Conservation (phyloP, 768 basidiomycete genomes). For the Royoungia palumana region DNA sequence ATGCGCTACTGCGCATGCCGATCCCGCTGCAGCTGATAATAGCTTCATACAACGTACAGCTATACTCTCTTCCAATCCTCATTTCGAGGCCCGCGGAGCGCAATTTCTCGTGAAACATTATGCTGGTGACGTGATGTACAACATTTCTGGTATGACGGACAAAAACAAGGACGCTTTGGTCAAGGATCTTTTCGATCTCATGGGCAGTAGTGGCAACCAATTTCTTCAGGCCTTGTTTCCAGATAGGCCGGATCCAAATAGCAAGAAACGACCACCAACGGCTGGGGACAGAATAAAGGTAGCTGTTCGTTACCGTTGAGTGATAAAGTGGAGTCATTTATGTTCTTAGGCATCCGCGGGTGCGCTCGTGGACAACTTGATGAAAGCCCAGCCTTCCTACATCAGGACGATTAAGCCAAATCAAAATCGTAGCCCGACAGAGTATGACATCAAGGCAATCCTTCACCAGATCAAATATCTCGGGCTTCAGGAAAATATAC, state of each 20-base stretch:
- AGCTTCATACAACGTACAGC: slow-evolving; percentile 93
- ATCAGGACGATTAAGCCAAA: slow-evolving; percentile 99
- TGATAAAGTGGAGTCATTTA: neutral
- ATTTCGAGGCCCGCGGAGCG: slow-evolving; percentile 91
- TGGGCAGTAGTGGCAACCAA: slow-evolving; percentile 72
- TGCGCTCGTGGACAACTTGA: slow-evolving; percentile 94
- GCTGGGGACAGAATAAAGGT: slow-evolving; percentile 98
- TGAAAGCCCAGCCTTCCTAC: slow-evolving; percentile 96
- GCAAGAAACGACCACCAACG: slow-evolving; percentile 97
- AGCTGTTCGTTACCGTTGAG: slow-evolving; percentile 3
- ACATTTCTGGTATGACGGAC: slow-evolving; percentile 96
- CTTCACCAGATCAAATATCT: slow-evolving; percentile 99
- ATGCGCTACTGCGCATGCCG: slow-evolving; percentile 98
- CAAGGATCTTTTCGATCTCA: slow-evolving; percentile 90
- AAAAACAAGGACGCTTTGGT: slow-evolving; percentile 98
- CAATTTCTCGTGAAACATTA: slow-evolving; percentile 97
- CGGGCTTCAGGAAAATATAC: slow-evolving; percentile 96
- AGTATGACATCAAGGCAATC: slow-evolving; percentile 94
- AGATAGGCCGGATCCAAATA: slow-evolving; percentile 91
- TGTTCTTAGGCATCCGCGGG: slow-evolving; percentile 74
- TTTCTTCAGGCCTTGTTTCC: slow-evolving; percentile 91
- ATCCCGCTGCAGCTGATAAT: slow-evolving; percentile 92
- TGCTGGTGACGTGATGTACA: slow-evolving; percentile 98
- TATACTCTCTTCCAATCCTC: slow-evolving; percentile 76
- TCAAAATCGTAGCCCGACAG: slow-evolving; percentile 86